Evolutionary conservation across 257 asterid species (phyloP), one percentile per base, ranked within the genome.

Genomic region (Coffea eugenioides): DNA sequence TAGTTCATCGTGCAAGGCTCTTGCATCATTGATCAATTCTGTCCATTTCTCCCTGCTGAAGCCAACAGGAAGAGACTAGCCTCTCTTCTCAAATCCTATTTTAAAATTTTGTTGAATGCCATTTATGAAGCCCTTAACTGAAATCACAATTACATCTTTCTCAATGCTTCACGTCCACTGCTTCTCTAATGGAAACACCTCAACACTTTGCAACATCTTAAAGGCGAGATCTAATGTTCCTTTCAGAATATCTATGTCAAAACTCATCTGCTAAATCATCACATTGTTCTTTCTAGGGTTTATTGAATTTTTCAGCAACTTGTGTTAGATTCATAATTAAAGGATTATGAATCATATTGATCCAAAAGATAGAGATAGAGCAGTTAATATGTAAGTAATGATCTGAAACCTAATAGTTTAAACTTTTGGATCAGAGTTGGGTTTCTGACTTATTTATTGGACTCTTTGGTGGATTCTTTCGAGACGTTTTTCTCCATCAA

Each of bases 201-300:
- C 92, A 21, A 78, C 86, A 39, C 81, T 85, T 65, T 87, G 86
- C 90, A 90, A 88, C 81, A 79, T 87, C 73, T 92, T 92, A 69
- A 92, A 91, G 4, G 93, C 94, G 57, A 85, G 85, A 85, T 87
- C 97, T 10, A 94, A 69, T 0, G 90, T 90, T 71, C 87, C 88
- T 82, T 91, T 92, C 81, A 94, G 82, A 49, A 89, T 83, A 68
- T 91, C 89, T 13, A 90, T 88, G 20, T 91, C 93, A 3, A 90
- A 90, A 80, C 93, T 91, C 97, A 90, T 90, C 69, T 88, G 80
- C 69, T 83, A 82, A 27, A 89, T 84, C 84, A 88, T 79, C n/a
- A 45, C 66, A 62, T 85, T 87, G 27, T 83, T 85, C 20, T 84
- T 83, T 77, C 84, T 83, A 5, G 87, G 86, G 31, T 81, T 83